Base-by-base conservation (phyloP, 208 protist species). In the Leptomonas pyrrhocoris region DNA sequence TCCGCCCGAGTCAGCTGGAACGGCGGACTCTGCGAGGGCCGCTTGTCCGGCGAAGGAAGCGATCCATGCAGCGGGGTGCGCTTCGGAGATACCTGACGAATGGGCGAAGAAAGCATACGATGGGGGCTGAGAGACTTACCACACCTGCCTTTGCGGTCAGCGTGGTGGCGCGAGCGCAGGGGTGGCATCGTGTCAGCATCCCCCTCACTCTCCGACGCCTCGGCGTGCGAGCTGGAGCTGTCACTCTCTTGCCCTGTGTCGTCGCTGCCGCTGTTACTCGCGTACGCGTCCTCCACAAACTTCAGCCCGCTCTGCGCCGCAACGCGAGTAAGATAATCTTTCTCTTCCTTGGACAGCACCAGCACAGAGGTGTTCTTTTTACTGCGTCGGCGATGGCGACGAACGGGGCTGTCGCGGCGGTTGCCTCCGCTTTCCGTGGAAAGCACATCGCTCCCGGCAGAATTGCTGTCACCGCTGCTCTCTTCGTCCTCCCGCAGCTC, bases 251-350 rank as follows among this genome's bases (percentile, higher is more conserved):
- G 30, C 40, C 59, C 50, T n/a, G 40, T 34, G 2, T 25, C 43
- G 21, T 46, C 49, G 12, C 73, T 68, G 40, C 63, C 73, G 36
- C 15, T 55, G 19, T 73, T 58, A 30, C 73, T 80, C 21, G 42
- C 56, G 53, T 85, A 73, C 2, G 80, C 80, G 15, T 85, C 67
- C 42, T 81, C 76, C 45, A 77, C 79, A 59, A 73, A 81, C 23
- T 77, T 74, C 46, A 85, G 58, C 5, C 80, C 80, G 9, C 68
- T 71, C 42, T 56, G 54, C 19, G 40, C 62, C 28, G 77, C 73
- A 16, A 67, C 45, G 1, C 64, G 61, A 4, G 45, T 40, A 2
- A 80, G 60, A 40, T 74, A 80, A 12, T 12, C 38, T 25, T 31
- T 46, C 80, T 82, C 73, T 40, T 65, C 31, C 31, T 79, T 28